Percentiles rank a stretch among this genome's conserved stretches.
phyloP scores from a whole-genome alignment of 2,329 filamentous ascomycete species.

The Rasamsonia emersonii region DNA sequence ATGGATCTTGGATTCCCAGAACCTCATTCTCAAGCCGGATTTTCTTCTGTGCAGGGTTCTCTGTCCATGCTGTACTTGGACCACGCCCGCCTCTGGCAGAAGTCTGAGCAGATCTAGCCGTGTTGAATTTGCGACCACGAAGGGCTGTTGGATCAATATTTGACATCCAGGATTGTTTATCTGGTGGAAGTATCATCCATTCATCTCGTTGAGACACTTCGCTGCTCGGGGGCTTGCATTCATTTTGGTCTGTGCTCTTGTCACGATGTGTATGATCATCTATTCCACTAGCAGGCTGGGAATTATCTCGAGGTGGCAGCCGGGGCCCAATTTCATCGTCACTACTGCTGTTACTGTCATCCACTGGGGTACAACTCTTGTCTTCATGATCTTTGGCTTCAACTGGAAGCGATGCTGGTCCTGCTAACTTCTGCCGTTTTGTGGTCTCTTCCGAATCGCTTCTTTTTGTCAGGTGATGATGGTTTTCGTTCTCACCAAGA shows the following conservation, averaged over 20 bases:
- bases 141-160: constrained; percentile 73
- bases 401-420: constrained; percentile 45
- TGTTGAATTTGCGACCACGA: constrained; percentile 71
- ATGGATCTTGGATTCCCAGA: constrained; percentile 53
- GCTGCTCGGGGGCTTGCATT: constrained; percentile 19
- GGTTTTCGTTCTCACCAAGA: no score
- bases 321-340: constrained; percentile 31
- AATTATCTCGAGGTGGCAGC: constrained; percentile 13
- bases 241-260: constrained; percentile 1
- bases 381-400: constrained; percentile 18
- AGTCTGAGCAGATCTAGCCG: constrained; percentile 49
- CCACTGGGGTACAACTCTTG: constrained; percentile 9
- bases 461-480: no score
- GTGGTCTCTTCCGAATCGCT: constrained; percentile 5
- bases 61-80: constrained; percentile 65
- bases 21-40: constrained; percentile 72
- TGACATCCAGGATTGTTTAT: constrained; percentile 43
- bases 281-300: not conserved
- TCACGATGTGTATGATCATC: not conserved
- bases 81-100: constrained; percentile 28
- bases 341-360: constrained; percentile 27
- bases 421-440: constrained; percentile 45
- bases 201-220: constrained; percentile 61
- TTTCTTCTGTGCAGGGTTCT: constrained; percentile 79
- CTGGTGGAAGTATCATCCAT: constrained; percentile 69